Percentiles rank a stretch among this genome's conserved stretches.
Evolutionary conservation across 2,329 filamentous ascomycete species (phyloP).

Genomic region (Dothideomycetes sp.): DNA sequence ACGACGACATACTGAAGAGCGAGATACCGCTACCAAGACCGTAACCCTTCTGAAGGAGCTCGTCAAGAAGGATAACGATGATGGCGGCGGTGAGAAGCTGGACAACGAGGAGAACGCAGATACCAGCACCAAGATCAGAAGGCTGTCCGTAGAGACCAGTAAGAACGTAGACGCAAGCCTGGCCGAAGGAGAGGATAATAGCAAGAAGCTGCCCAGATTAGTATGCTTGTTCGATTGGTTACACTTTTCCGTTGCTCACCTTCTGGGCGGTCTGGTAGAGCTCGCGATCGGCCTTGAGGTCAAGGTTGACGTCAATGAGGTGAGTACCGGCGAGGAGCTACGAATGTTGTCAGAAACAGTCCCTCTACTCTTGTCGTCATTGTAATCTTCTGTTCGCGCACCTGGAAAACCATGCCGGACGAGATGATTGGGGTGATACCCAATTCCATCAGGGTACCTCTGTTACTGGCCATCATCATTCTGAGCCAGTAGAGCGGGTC

Average conservation of each 20-base stretch:
- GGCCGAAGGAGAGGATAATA: constrained; percentile 94
- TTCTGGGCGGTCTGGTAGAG: constrained; percentile 99
- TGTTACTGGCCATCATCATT: constrained; percentile 99
- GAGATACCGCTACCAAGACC: constrained; percentile 97
- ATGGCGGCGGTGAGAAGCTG: constrained; percentile 96
- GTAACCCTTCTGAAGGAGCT: constrained; percentile 98
- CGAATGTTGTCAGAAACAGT: constrained; percentile 26
- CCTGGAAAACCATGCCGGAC: constrained; percentile 98
- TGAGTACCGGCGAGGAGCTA: constrained; percentile 90
- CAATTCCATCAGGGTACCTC: constrained; percentile 33
- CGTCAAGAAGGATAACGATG: constrained; percentile 97
- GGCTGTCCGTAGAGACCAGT: constrained; percentile 96
- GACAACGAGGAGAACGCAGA: constrained; percentile 95
- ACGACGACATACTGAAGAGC: constrained; percentile 58
- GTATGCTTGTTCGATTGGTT: neutral
- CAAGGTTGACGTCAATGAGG: constrained; percentile 99
- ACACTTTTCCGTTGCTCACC: constrained; percentile 19
- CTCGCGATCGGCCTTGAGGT: constrained; percentile 99
- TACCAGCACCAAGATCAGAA: constrained; percentile 91
- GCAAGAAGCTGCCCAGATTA: constrained; percentile 53
- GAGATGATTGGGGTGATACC: constrained; percentile 92
- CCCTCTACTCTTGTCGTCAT: neutral
- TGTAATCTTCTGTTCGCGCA: constrained; percentile 18
- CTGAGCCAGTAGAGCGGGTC: constrained; percentile 99
- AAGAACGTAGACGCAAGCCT: constrained; percentile 96